phyloP scores from a whole-genome alignment of 345 rosid genomes.

The Rhizophora mangle region DNA sequence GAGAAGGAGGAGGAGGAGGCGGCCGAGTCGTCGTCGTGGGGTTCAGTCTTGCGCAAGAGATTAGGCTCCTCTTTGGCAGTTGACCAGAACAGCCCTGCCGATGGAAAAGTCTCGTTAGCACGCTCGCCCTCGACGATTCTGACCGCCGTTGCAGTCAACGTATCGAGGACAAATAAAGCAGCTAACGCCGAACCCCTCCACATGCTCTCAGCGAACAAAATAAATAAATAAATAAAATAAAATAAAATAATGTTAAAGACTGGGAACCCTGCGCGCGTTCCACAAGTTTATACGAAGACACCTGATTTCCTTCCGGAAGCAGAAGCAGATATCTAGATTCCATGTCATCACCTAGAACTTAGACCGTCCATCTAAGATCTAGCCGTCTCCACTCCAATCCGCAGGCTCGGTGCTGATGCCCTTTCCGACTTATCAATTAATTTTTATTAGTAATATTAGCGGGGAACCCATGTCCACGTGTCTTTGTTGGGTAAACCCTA shows the following conservation, averaged over 20 bases:
- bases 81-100: conserved; percentile 56
- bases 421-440: no score
- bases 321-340: no score
- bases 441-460: no score
- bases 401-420: no score
- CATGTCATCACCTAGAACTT: conserved; percentile 30
- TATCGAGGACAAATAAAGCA: neutral
- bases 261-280: no score
- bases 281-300: no score
- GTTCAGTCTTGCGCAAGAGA: conserved; percentile 39
- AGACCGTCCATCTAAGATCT: conserved; percentile 22
- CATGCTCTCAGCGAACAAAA: no score
- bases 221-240: no score
- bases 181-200: neutral
- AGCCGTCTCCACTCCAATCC: conserved; percentile 2
- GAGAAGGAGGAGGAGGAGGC: conserved; percentile 13
- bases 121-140: conserved; percentile 29
- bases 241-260: no score
- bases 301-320: no score
- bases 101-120: conserved; percentile 36
- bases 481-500: no score
- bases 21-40: conserved; percentile 27
- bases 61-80: conserved; percentile 58
- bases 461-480: no score
- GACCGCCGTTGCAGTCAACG: conserved; percentile 4